Percentiles rank a stretch among this genome's conserved stretches.
These are phyloP conservation scores for Cercospora nicotianae DNA, from an alignment of 2,329 filamentous ascomycete species.

Conservation along the genomic window DNA sequence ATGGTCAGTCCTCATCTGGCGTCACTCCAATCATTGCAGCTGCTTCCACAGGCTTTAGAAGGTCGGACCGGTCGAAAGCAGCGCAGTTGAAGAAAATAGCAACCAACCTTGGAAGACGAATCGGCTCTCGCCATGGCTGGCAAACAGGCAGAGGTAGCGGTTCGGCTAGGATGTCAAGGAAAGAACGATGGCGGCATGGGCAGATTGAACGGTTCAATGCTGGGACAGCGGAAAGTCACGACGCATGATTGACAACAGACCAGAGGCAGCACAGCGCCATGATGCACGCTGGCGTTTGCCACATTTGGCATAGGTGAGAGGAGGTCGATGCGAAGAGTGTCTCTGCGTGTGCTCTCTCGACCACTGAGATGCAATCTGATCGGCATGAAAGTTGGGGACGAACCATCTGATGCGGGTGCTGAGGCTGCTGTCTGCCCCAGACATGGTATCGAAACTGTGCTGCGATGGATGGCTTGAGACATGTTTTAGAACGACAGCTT, in stretches of 20 bases:
- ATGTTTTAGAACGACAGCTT: slow-evolving; percentile 7
- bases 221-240: slow-evolving; percentile 1
- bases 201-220: background rate
- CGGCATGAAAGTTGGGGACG: background rate
- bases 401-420: background rate
- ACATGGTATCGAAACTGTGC: background rate
- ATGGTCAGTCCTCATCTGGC: background rate
- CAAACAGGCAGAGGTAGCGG: background rate
- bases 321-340: slow-evolving; percentile 5
- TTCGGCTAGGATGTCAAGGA: slow-evolving; percentile 1
- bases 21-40: background rate
- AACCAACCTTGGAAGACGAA: slow-evolving; percentile 11
- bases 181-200: slow-evolving; percentile 4
- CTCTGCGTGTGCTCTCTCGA: slow-evolving; percentile 6
- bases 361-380: background rate
- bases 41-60: background rate
- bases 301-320: background rate
- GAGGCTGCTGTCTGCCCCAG: background rate
- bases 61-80: background rate
- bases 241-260: background rate
- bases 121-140: slow-evolving; percentile 13
- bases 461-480: slow-evolving; percentile 7
- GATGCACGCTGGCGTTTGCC: background rate
- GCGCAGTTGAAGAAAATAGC: background rate
- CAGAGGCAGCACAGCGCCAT: background rate